phyloP scores from a whole-genome alignment of 306 rosid species.

The Citrullus amarus region DNA sequence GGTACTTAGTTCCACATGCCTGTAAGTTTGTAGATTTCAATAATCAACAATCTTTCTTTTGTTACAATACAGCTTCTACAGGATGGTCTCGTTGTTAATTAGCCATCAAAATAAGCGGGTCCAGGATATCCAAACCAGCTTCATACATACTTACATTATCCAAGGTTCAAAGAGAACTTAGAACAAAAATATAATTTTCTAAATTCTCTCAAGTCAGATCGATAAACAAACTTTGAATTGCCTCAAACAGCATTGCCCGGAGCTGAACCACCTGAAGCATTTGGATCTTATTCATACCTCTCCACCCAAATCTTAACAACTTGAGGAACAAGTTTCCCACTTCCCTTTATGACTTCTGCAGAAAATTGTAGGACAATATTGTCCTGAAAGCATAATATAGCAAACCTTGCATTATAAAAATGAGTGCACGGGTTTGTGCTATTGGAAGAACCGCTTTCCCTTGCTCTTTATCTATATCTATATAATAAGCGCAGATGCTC shows the following conservation, averaged over 20 bases:
- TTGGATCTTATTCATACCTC: too few species aligned
- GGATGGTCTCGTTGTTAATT: not conserved
- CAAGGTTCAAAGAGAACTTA: not conserved
- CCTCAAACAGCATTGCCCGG: constrained; percentile 55
- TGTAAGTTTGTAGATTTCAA: too few species aligned
- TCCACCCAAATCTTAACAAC: constrained; percentile 23
- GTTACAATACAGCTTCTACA: not conserved
- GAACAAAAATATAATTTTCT: not conserved
- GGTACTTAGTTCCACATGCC: too few species aligned
- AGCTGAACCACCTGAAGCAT: too few species aligned
- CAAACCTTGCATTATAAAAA: not conserved
- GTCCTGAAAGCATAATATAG: not conserved
- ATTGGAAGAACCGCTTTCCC: too few species aligned
- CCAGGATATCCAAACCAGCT: not conserved
- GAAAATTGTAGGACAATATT: constrained; percentile 14
- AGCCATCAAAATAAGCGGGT: not conserved
- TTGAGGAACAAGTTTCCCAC: constrained; percentile 49
- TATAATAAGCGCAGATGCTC: too few species aligned
- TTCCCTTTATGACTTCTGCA: constrained; percentile 58
- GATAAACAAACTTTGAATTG: constrained; percentile 11
- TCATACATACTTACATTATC: not conserved
- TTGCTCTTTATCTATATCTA: too few species aligned
- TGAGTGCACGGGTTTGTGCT: too few species aligned
- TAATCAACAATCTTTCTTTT: too few species aligned
- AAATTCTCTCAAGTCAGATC: not conserved